Evolutionary conservation across 1,139 yeast genomes (phyloP), one percentile per base, ranked within the genome.

Genomic region (Spencermartinsiella ligniputridi): DNA sequence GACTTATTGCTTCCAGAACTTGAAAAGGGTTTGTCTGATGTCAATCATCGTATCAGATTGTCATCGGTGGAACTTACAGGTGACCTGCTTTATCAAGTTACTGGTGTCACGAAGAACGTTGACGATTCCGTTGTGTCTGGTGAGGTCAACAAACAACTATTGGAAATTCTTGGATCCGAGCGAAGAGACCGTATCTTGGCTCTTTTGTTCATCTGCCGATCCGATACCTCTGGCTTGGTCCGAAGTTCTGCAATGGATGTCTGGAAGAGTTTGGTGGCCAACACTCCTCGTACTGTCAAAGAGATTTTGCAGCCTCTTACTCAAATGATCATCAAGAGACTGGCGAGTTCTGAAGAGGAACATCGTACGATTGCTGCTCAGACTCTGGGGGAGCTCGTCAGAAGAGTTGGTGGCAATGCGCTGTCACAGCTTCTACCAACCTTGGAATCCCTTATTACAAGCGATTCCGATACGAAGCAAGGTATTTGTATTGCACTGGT

Each of bases 1-100:
- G 98, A 92, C 61, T 73, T 94, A 57, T 74, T 94, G 57, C 74
- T 94, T 47, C 99, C 99, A 27, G 98, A 92, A 66, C 76, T 94
- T 53, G 97, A 92, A 66, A 74, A 74, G 48, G 99, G 98, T 39
- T 72, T 94, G 63, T 79, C 90, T 42, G 96, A 89, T 64, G 70
- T 75, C 52, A 85, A 81, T 58, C 79, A 87, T 68, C 81, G 97
- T 63, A 92, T 94, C 61, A 81, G 99, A 66, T 74, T 90, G 50
- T 85, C 96, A 1, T 89, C 97, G 30, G 95, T 92, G 43, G 97
- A 90, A 67, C 85, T 94, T 57, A 83, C 96, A n/a, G 98, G 98
- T 55, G 98, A 94, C 57, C 73, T 94, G 60, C 73, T 94, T 56
- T 90, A 86, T 81, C 96, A 92, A 71, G 83, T 92, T 55, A 85